phyloP scores from a whole-genome alignment of 108 stramenopile species.

The Hondaea fermentalgiana region DNA sequence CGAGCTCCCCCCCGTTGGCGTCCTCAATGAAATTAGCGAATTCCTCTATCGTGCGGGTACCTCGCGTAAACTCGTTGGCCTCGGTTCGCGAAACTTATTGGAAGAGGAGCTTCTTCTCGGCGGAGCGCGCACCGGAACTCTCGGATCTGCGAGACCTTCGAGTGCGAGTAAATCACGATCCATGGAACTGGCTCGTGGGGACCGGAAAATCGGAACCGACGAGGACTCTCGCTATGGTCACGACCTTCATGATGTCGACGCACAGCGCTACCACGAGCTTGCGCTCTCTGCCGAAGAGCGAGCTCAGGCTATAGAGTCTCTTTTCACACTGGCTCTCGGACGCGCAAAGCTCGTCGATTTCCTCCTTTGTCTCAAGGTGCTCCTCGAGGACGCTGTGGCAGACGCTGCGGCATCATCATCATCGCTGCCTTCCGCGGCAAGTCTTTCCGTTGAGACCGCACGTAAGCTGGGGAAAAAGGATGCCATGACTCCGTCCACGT shows the following conservation, averaged over 20 bases:
- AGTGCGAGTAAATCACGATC: background rate
- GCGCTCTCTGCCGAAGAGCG: conserved; percentile 4
- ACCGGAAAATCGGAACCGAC: background rate
- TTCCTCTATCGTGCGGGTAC: conserved; percentile 28
- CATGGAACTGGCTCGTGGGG: background rate
- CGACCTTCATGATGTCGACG: no score
- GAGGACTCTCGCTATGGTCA: no score
- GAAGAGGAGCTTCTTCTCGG: background rate
- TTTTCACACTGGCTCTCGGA: conserved; percentile 23
- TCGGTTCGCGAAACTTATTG: conserved; percentile 4
- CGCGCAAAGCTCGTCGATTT: conserved; percentile 31
- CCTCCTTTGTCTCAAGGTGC: conserved; percentile 29
- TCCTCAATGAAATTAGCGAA: conserved; percentile 30
- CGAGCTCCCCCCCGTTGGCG: conserved; percentile 12
- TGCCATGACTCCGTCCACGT: background rate
- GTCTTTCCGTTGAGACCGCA: background rate
- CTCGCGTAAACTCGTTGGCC: conserved; percentile 21
- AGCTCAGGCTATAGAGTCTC: conserved; percentile 7
- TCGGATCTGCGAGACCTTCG: background rate
- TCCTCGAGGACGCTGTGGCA: background rate
- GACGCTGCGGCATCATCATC: no score
- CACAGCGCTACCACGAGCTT: background rate
- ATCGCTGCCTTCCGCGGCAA: background rate
- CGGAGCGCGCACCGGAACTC: background rate
- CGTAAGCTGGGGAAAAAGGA: background rate